A percentile compares a stretch with the other conserved stretches of the same genome.
Evolutionary conservation across 129 eudicot genomes (phyloP).

Genomic region (Flaveria ramosissima): DNA sequence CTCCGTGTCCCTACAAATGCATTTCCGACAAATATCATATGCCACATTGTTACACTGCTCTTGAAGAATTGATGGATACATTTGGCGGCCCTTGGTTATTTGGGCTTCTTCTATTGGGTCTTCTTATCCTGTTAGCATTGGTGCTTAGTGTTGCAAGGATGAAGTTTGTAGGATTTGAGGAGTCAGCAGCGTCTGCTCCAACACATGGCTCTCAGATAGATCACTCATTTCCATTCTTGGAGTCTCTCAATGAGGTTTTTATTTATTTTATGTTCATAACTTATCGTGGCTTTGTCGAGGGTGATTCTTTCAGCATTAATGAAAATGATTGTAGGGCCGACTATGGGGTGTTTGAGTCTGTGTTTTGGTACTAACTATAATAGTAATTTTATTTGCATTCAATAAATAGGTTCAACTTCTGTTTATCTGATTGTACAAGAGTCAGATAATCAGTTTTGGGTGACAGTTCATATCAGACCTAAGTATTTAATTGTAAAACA

Average conservation of each 20-base stretch:
- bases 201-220: constrained; percentile 94
- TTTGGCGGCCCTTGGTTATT: constrained; percentile 99
- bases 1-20: constrained; percentile 93
- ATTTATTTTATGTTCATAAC: not conserved
- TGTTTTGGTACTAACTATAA: not conserved
- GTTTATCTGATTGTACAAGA: not conserved
- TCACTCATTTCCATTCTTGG: constrained; percentile 97
- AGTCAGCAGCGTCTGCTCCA: constrained; percentile 76
- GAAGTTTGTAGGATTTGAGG: constrained; percentile 92
- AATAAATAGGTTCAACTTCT: not conserved
- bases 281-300: not conserved
- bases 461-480: constrained; percentile 5
- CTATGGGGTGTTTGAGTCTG: not conserved
- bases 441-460: constrained; percentile 11
- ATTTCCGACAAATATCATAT: constrained; percentile 86
- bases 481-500: not conserved
- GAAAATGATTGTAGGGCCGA: not conserved
- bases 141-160: constrained; percentile 98
- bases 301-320: constrained; percentile 10
- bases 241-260: constrained; percentile 90
- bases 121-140: constrained; percentile 74
- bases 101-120: constrained; percentile 77
- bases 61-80: constrained; percentile 88
- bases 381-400: not conserved
- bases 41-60: constrained; percentile 97